phyloP scores from a whole-genome alignment of 1,139 yeast species.

The Hyphopichia khmerensis region DNA sequence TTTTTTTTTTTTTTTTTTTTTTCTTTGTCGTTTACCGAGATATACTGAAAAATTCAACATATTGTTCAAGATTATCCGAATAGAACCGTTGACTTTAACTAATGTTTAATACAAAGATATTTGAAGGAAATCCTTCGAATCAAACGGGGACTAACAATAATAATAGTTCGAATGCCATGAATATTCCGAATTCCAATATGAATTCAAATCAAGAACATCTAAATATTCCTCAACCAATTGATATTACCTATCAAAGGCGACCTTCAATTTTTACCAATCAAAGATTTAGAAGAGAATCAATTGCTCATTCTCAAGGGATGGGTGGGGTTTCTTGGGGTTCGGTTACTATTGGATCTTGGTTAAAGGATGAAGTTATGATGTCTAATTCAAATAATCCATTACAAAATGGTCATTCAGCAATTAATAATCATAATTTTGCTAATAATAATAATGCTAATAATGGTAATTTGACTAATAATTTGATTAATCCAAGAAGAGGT shows the following conservation, averaged over 20 bases:
- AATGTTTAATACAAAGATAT: conserved; percentile 36
- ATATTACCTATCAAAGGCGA: conserved; percentile 46
- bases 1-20: no score
- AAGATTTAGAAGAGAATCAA: conserved; percentile 72
- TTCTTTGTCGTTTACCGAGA: no score
- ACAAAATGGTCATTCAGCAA: conserved; percentile 1
- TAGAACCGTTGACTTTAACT: no score
- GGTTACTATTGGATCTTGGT: conserved; percentile 91
- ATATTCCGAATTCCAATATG: conserved; percentile 14
- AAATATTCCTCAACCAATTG: conserved; percentile 45
- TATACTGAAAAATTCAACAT: no score
- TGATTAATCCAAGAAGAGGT: conserved; percentile 46
- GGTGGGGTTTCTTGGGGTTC: conserved; percentile 99
- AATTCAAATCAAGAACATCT: conserved; percentile 8
- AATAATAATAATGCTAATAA: conserved; percentile 11
- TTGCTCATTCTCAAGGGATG: conserved; percentile 96
- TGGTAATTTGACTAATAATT: no score
- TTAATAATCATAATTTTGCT: conserved; percentile 15
- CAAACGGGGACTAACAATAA: not conserved
- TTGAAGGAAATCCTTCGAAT: conserved; percentile 17
- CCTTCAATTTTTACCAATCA: conserved; percentile 38
- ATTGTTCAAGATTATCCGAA: not conserved
- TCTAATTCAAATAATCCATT: conserved; percentile 17
- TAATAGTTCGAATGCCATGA: conserved; percentile 10
- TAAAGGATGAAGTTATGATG: conserved; percentile 85